Percentiles rank a stretch among this genome's conserved stretches.
phyloP scores from a whole-genome alignment of 2,329 filamentous ascomycete genomes.

The Claviceps pazoutovae region DNA sequence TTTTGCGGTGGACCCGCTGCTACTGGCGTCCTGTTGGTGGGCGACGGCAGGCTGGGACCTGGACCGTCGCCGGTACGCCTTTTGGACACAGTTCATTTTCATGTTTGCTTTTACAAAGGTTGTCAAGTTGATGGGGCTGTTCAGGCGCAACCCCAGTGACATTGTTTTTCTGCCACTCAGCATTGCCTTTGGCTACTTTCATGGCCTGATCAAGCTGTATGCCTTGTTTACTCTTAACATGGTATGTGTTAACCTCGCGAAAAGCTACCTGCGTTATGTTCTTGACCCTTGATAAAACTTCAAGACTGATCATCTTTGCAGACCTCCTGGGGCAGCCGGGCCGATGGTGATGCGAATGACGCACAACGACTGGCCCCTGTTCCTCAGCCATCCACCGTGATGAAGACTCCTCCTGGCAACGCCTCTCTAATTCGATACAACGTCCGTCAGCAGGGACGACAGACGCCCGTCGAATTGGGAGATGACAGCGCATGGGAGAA shows the following conservation, averaged over 20 bases:
- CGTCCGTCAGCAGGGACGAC: slow-evolving; percentile 26
- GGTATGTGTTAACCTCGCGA: slow-evolving; percentile 39
- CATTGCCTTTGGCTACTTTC: slow-evolving; percentile 81
- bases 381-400: slow-evolving; percentile 25
- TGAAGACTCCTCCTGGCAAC: slow-evolving; percentile 30
- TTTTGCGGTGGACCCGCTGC: slow-evolving; percentile 60
- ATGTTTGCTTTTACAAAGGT: slow-evolving; percentile 77
- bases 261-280: background rate
- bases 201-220: slow-evolving; percentile 84
- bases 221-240: slow-evolving; percentile 70
- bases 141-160: slow-evolving; percentile 71
- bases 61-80: slow-evolving; percentile 34
- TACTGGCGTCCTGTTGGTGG: slow-evolving; percentile 56
- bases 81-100: slow-evolving; percentile 53
- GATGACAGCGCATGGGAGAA: slow-evolving; percentile 17
- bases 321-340: slow-evolving; percentile 93
- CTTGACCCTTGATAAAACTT: background rate
- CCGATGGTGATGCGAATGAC: slow-evolving; percentile 79
- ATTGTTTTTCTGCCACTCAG: slow-evolving; percentile 71
- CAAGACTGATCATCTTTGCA: slow-evolving; percentile 22
- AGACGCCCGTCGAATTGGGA: slow-evolving; percentile 12
- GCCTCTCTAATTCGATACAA: slow-evolving; percentile 32
- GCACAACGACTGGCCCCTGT: slow-evolving; percentile 48
- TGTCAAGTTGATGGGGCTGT: slow-evolving; percentile 79
- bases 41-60: slow-evolving; percentile 50